phyloP scores from a whole-genome alignment of 768 basidiomycete genomes.

The Cytidiella melzeri region DNA sequence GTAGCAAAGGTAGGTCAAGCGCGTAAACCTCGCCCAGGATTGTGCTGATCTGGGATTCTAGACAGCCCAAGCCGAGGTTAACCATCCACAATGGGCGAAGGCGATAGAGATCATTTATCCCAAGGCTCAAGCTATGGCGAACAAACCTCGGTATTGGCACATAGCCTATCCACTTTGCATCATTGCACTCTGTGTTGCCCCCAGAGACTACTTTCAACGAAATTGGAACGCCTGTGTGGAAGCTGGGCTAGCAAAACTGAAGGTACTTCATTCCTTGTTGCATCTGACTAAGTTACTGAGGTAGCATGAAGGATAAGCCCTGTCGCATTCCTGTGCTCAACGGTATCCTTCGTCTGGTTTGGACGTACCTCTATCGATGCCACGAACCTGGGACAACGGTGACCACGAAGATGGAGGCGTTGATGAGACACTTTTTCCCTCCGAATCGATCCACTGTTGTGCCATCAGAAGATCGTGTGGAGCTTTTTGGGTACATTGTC shows the following conservation, averaged over 20 bases:
- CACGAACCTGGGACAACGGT: constrained; percentile 77
- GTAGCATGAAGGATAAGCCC: constrained; percentile 60
- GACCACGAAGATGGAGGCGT: constrained; percentile 68
- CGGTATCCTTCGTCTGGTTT: constrained; percentile 75
- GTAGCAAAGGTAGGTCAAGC: constrained; percentile 79
- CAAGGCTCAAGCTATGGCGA: constrained; percentile 78
- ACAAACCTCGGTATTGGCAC: constrained; percentile 86
- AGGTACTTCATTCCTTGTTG: constrained; percentile 41
- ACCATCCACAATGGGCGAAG: constrained; percentile 91
- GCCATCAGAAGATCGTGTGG: constrained; percentile 69
- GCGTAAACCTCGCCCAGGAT: background rate
- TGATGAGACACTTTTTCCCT: constrained; percentile 79
- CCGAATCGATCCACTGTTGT: constrained; percentile 51
- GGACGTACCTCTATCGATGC: constrained; percentile 95
- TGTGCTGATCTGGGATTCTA: constrained; percentile 26
- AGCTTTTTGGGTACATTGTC: constrained; percentile 69
- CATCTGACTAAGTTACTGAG: background rate
- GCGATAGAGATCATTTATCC: constrained; percentile 82
- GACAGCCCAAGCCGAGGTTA: constrained; percentile 95
- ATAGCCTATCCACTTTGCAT: constrained; percentile 81
- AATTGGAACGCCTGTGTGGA: constrained; percentile 78
- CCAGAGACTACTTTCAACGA: constrained; percentile 77
- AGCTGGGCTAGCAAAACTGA: constrained; percentile 65
- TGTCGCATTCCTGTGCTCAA: constrained; percentile 70
- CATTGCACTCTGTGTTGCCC: constrained; percentile 81